Conservation (phyloP, 176 grass and related monocot species). For the Musa schizocarpa region DNA sequence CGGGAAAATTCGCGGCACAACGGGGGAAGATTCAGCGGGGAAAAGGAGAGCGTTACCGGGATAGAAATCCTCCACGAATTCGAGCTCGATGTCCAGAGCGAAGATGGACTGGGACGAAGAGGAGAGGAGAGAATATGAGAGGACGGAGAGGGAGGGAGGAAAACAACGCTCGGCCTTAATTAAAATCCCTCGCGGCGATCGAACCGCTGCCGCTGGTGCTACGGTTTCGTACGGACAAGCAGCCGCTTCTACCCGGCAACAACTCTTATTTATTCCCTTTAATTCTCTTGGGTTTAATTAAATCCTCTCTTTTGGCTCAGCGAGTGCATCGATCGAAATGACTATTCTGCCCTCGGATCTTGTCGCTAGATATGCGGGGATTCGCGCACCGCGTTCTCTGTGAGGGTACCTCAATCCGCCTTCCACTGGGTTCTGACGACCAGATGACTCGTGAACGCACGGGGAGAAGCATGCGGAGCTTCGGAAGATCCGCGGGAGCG, state of each 20-base stretch:
- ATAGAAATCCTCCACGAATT: not conserved
- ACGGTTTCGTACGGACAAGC: not conserved
- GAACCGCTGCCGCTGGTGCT: not conserved
- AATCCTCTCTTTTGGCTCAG: not conserved
- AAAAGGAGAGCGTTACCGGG: not conserved
- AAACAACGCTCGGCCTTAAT: not conserved
- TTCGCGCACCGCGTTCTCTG: not conserved
- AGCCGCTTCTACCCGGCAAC: not conserved
- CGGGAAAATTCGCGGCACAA: not conserved
- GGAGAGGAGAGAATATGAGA: not conserved
- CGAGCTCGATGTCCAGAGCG: not conserved
- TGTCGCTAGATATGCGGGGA: not conserved
- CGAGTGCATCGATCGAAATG: not conserved
- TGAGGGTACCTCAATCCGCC: not conserved
- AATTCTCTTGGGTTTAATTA: not conserved
- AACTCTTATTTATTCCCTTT: not conserved
- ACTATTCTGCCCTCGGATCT: not conserved
- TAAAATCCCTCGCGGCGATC: not conserved
- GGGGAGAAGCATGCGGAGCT: not conserved
- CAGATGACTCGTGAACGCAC: not conserved
- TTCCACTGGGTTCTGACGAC: not conserved
- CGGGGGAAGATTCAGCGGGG: not conserved
- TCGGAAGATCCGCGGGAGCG: not conserved
- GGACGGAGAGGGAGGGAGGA: not conserved
- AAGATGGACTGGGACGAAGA: not conserved